Evolutionary conservation across 805 yeast species (phyloP), one percentile per base, ranked within the genome.

Genomic region (Scheffersomyces ergatensis): DNA sequence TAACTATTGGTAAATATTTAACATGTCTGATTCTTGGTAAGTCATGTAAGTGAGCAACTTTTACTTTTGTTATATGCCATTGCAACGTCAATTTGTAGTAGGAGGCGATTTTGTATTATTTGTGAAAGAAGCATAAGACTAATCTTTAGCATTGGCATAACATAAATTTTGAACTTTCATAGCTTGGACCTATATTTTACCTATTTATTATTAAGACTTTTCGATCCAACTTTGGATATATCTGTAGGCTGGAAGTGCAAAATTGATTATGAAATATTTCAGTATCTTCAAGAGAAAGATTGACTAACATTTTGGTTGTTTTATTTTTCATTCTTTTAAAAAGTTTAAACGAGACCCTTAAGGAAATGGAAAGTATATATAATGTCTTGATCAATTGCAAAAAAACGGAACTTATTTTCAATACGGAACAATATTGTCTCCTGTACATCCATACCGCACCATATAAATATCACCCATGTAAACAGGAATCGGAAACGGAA

Each of bases 21-120:
- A 76, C 56, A 2, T 72, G 60, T 5, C 60, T 42, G 42, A 78
- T 54, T 48, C 78, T 80, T 25, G 62, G 46, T 43, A 65, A 65
- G 45, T 42, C 47, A 75, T 53, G 18, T 30, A 39, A 16, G 15
- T 42, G 37, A 18, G 36, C 33, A 12, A 38, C 8, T 26, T 2
- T 34, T 12, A 3, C 17, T 14, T 8, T 34, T 34, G 26, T 39
- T 39, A 35, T 40, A 46, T 33, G 46, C 51, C 21, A 51, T 46
- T 7, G 55, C 53, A 7, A 57, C 33, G 25, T 57, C 57, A 2
- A 44, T 41, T 30, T 50, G 48, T 16, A 72, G 39, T 13, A 14
- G 64, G 54, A 13, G 63, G 63, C 0, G 32, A 46, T 2, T 50
- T 48, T 3, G 70, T 54, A 43, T 66, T 70, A 13, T 45, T 53